phyloP scores from a whole-genome alignment of 2,329 filamentous ascomycete genomes.

The Elsinoe fawcettii region DNA sequence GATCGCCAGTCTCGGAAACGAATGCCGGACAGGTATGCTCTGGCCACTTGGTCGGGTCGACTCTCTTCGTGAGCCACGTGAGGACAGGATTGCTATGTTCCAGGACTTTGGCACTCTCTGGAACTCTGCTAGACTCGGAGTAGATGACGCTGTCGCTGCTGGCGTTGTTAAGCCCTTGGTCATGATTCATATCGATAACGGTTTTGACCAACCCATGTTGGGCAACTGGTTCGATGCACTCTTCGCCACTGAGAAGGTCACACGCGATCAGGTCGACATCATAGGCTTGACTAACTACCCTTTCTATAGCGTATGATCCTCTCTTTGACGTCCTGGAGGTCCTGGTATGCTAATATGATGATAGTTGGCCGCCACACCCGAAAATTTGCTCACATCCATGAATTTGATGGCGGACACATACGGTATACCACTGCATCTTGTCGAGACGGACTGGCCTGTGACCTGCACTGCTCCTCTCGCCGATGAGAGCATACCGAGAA shows the following conservation, averaged over 20 bases:
- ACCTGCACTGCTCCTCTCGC: conserved; percentile 24
- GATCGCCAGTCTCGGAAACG: conserved; percentile 37
- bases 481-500: conserved; percentile 23
- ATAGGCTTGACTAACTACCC: conserved; percentile 26
- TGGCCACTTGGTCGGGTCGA: conserved; percentile 32
- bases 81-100: conserved; percentile 29
- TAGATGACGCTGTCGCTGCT: conserved; percentile 26
- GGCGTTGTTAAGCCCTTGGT: conserved; percentile 28
- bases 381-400: conserved; percentile 24
- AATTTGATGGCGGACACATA: conserved; percentile 26
- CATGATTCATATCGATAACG: conserved; percentile 33
- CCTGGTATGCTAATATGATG: not conserved
- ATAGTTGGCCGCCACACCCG: conserved; percentile 23
- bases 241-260: conserved; percentile 26
- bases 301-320: conserved; percentile 23
- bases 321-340: not conserved
- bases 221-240: conserved; percentile 29
- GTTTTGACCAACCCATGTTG: conserved; percentile 28
- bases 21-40: conserved; percentile 33
- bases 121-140: conserved; percentile 26
- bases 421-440: conserved; percentile 26
- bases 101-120: conserved; percentile 28
- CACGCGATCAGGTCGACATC: conserved; percentile 25
- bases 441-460: conserved; percentile 29
- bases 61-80: conserved; percentile 30